Percentiles rank a stretch among this genome's conserved stretches.
Evolutionary conservation across 1,284 basidiomycete species (phyloP).

Genomic region (Ceratobasidium sp.): DNA sequence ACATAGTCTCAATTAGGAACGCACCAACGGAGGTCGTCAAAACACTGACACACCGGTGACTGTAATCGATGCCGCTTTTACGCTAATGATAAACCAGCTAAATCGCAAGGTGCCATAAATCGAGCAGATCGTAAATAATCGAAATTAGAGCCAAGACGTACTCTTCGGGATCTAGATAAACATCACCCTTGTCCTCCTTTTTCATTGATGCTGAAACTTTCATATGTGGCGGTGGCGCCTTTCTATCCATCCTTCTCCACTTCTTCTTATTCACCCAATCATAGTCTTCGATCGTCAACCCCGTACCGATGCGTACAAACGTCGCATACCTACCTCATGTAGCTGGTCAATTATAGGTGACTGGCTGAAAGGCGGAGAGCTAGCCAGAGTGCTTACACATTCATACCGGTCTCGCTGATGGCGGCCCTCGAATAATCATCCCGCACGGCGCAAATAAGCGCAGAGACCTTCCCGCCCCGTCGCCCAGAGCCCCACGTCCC

Average conservation of each 20-base stretch:
- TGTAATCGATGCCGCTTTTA: constrained; percentile 91
- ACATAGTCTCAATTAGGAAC: constrained; percentile 1
- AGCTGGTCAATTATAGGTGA: not conserved
- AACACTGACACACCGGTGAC: constrained; percentile 64
- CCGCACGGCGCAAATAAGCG: constrained; percentile 77
- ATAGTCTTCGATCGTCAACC: constrained; percentile 85
- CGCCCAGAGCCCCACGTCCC: constrained; percentile 79
- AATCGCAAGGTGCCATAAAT: constrained; percentile 18
- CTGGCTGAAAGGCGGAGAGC: not conserved
- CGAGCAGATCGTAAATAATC: not conserved
- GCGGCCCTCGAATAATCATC: constrained; percentile 67
- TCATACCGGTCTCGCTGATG: constrained; percentile 63
- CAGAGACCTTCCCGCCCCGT: constrained; percentile 82
- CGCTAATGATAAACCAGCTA: constrained; percentile 86
- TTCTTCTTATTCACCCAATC: constrained; percentile 78
- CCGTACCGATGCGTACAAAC: constrained; percentile 88
- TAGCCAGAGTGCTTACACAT: constrained; percentile 47
- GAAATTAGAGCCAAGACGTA: constrained; percentile 53
- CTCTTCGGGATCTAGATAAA: constrained; percentile 84
- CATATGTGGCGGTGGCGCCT: constrained; percentile 70
- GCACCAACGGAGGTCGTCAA: not conserved
- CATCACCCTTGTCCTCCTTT: constrained; percentile 80
- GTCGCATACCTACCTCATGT: constrained; percentile 68
- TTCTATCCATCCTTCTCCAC: constrained; percentile 77
- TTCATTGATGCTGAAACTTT: constrained; percentile 61